Base-by-base conservation (phyloP, 1,284 basidiomycete genomes). In the Puccinia polysora region DNA sequence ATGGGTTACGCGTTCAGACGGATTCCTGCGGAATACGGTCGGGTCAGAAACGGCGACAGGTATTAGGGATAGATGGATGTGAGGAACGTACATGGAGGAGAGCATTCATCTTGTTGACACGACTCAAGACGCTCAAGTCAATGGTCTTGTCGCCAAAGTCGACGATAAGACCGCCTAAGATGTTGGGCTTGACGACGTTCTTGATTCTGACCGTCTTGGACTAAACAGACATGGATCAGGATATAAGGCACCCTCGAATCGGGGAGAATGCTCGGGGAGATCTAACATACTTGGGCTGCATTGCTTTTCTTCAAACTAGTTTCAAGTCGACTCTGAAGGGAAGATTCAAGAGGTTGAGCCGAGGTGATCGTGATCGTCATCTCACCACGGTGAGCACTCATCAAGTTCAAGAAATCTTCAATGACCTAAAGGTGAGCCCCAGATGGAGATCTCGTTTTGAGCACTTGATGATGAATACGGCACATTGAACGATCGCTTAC, bases 121-220 rank as follows among this genome's bases (percentile, higher is more conserved):
- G 89, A 74, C 89, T 90, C 65, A 88, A 87, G 68, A 96, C 94
- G 77, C 90, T 92, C 75, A 97, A 85, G 83, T 98, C 96, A 77
- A 97, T 89, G 71, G 91, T 93, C 85, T 94, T 94, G 84, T 97
- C 95, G 76, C 92, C 96, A 80, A 99, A 94, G 83, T 98, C 95
- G 70, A 99, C 89, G 73, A 96, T 84, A 74, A 97, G 83, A 71
- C 95, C 95, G 74, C 92, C 93, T 73, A 96, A 82, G 74, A 95
- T 83, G 18, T 86, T 83, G 58, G 91, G 87, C 84, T 95, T 93
- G 78, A 96, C 88, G 89, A 50, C 62, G 52, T 65, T 73, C 71
- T 65, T 59, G 45, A 73, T 62, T 63, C 64, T 58, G 4, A 73
- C 63, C 2, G 55, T 65, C 63, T 65, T 68, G 7, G 60, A 30